Base-by-base conservation (phyloP, 768 basidiomycete species). In the Strobilomyces confusus region DNA sequence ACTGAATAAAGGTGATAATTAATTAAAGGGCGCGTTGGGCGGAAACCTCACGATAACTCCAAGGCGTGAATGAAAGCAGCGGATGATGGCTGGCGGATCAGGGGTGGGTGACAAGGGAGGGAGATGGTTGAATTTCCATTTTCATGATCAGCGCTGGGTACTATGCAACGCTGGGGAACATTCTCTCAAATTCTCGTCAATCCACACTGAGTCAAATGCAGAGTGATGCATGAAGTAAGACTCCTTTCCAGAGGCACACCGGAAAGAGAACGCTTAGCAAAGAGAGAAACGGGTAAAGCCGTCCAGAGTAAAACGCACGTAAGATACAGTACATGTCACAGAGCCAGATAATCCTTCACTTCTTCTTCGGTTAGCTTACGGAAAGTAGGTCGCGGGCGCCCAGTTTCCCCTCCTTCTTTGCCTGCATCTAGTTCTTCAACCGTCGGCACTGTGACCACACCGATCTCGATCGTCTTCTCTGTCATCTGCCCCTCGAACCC, bases 401-500 rank as follows among this genome's bases (percentile, higher is more conserved):
- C 84, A 22, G 81, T 86, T 62, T 75, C 80, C 49, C 79, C 81
- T 42, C 85, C 84, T 60, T 86, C 75, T 73, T 86, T 85, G 41
- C 82, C 86, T 37, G 80, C 82, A 57, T 77, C 75, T 53, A 80
- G 66, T 58, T 79, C 76, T 44, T 79, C 79, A 20, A 72, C 65
- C 13, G 87, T 89, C 9, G 93, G 92, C 15, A 95, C 89, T 46
- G 93, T 95, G 58, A 98, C 83, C 37, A 99, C 86, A 32, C 97
- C 97, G 48, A 99, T 92, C 75, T 99, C 97, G 66, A 99, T 97
- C 43, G 97, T 99, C 77, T 97, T 95, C 75, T 98, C 97, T 26
- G 95, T 98, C 95, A 99, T 98, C 68, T 98, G 92, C n/a, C 97
- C 97, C 72, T 99, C 97, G 64, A 98, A 99, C 4, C 97, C 95